Percentiles rank a stretch among this genome's conserved stretches.
Conservation (phyloP, 768 basidiomycete species). For the Rhodotorula kratochvilovae region DNA sequence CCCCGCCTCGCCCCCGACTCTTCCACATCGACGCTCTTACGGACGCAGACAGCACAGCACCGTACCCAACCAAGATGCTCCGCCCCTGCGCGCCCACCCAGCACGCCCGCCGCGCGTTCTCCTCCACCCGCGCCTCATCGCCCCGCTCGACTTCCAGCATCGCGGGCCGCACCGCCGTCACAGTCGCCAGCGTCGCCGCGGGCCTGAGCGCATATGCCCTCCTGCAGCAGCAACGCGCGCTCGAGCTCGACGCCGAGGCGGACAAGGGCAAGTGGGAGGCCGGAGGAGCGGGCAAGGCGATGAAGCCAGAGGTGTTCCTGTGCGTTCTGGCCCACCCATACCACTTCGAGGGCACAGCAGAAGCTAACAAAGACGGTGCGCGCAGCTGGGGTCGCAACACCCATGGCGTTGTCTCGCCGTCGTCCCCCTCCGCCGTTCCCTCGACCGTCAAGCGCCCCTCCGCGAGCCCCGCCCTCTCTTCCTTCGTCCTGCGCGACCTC, state of each 20-base stretch:
- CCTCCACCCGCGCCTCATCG: too few species aligned
- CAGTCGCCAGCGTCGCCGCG: too few species aligned
- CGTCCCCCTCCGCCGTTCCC: conserved; percentile 5
- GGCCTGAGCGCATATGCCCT: background rate
- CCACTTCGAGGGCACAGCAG: background rate
- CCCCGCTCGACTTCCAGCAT: background rate
- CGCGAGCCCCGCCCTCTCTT: conserved; percentile 50
- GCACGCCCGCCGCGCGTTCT: background rate
- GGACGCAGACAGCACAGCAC: too few species aligned
- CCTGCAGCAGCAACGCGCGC: background rate
- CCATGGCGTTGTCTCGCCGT: conserved; percentile 7
- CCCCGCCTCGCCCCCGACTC: too few species aligned
- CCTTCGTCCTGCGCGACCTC: conserved; percentile 68
- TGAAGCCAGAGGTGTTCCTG: conserved; percentile 7
- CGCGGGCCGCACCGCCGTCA: background rate
- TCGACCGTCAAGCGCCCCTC: conserved; percentile 34
- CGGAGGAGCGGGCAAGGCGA: background rate
- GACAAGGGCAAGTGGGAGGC: background rate
- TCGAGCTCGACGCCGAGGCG: conserved; percentile 1
- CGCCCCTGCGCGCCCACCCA: too few species aligned
- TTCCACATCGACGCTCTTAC: too few species aligned
- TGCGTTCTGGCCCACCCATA: background rate
- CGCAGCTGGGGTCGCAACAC: conserved; percentile 18
- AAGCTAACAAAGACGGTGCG: background rate
- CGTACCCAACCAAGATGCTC: background rate